Evolutionary conservation across 2,329 filamentous ascomycete genomes (phyloP).

Genomic region (Didymella keratinophila): DNA sequence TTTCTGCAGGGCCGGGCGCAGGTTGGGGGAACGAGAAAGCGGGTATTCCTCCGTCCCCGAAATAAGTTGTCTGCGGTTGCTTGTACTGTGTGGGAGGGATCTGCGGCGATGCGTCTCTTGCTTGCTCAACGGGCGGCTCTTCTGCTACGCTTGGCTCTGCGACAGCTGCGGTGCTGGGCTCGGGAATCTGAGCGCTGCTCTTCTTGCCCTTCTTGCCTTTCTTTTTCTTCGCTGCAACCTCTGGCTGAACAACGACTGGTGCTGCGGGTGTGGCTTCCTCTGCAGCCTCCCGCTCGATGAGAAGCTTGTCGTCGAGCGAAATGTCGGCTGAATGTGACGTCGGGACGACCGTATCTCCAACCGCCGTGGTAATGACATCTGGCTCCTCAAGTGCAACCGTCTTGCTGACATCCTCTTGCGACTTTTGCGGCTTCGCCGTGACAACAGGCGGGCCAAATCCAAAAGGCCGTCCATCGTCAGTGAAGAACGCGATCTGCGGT

Average conservation of each 20-base stretch:
- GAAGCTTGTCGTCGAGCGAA: background rate
- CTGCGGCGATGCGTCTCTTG: background rate
- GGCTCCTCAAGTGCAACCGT: background rate
- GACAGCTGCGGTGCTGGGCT: background rate
- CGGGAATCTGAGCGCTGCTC: background rate
- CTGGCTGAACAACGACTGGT: background rate
- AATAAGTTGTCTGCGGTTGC: constrained; percentile 6
- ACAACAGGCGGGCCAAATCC: background rate
- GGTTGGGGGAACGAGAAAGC: constrained; percentile 7
- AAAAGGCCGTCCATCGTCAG: constrained; percentile 20
- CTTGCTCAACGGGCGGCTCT: background rate
- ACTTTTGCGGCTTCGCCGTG: background rate
- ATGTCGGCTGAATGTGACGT: background rate
- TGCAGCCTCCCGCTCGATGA: background rate
- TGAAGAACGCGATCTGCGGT: constrained; percentile 22
- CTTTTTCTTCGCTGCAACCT: constrained; percentile 3
- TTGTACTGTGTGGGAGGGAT: background rate
- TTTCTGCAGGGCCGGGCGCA: background rate
- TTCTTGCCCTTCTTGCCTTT: constrained; percentile 7
- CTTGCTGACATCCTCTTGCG: background rate
- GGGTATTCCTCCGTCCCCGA: constrained; percentile 13
- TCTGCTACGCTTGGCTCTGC: background rate
- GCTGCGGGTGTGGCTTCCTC: background rate
- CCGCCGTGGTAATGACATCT: background rate
- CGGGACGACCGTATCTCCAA: background rate